Evolutionary conservation across 495 filamentous ascomycete species (phyloP), one percentile per base, ranked within the genome.

Genomic region (Hypoxylon fuscum): DNA sequence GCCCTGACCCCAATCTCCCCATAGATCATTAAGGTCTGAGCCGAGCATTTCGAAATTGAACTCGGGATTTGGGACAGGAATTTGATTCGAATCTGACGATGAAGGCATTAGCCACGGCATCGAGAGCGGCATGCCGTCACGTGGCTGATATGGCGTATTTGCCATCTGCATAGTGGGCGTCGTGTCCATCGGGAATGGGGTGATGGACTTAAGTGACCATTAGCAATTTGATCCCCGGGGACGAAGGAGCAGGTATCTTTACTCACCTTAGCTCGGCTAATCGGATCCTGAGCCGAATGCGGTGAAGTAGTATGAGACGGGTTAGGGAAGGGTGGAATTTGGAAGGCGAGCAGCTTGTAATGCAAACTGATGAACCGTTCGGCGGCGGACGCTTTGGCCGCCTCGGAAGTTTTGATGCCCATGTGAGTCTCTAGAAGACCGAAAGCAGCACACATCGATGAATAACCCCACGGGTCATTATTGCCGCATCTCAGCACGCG

Each of bases 331-430:
- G 73, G 73, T 20, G 73, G 68, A 8, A 79, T 76, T 61, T 79
- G 77, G 18, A 74, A 76, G 0, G 78, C 72, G 10, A 79, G 51
- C 25, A 82, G 60, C 38, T 70, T 72, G 45, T 70, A 73, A 47
- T 73, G 69, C 12, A 75, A 23, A 15, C 58, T 63, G 35, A 75
- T 69, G 44, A 75, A 73, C 7, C 68, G 57, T 27, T 73, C 66
- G 4, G 71, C 71, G 3, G 64, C 69, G 3, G 58, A 54, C 1
- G 66, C 62, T 38, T 70, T 75, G 21, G 72, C 72, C 11, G 48
- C 60, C n/a, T 70, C 68, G 2, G 59, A 41, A 17, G 70, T 61
- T 23, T 73, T 71, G 12, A 70, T 68, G 6, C 69, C 67, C 51
- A 75, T 53, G 21, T 75, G 71, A n/a, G 71, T 72, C 43, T 75